Evolutionary conservation across 2,329 filamentous ascomycete species (phyloP).

Genomic region (Coniella vitis): DNA sequence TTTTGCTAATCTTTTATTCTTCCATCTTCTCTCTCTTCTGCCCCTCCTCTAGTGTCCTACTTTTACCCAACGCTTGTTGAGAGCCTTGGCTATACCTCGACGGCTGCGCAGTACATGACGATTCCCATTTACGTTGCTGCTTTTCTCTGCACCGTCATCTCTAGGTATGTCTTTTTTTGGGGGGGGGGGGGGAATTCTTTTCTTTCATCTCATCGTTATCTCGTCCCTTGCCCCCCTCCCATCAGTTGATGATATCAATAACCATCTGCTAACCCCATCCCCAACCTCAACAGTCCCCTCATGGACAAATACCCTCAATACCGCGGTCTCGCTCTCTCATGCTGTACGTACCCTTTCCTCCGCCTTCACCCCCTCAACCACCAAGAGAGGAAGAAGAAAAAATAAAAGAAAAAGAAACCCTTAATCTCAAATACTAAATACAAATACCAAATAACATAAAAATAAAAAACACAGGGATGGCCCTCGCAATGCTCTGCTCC

Average conservation of each 20-base stretch:
- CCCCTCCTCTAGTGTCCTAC: no score
- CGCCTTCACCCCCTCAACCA: no score
- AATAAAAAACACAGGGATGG: conserved; percentile 28
- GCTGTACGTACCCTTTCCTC: conserved; percentile 25
- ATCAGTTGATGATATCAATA: neutral
- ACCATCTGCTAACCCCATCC: neutral
- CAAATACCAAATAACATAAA: no score
- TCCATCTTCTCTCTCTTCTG: no score
- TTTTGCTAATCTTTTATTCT: no score
- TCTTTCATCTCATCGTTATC: no score
- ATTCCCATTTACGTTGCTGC: conserved; percentile 47
- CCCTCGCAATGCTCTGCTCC: conserved; percentile 30
- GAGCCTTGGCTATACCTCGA: conserved; percentile 40
- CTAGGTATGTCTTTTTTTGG: no score
- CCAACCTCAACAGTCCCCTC: conserved; percentile 33
- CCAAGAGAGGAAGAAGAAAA: no score
- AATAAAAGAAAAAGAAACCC: no score
- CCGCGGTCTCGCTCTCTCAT: conserved; percentile 41
- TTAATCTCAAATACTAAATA: no score
- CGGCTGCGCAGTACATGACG: conserved; percentile 43
- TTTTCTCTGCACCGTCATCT: conserved; percentile 43
- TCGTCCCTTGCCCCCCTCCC: neutral
- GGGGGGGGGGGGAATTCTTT: no score
- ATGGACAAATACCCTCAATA: conserved; percentile 38
- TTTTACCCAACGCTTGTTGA: conserved; percentile 47